These are phyloP conservation scores for Botryotinia convoluta DNA, from an alignment of 2,329 filamentous ascomycete species.

Conservation along the genomic window DNA sequence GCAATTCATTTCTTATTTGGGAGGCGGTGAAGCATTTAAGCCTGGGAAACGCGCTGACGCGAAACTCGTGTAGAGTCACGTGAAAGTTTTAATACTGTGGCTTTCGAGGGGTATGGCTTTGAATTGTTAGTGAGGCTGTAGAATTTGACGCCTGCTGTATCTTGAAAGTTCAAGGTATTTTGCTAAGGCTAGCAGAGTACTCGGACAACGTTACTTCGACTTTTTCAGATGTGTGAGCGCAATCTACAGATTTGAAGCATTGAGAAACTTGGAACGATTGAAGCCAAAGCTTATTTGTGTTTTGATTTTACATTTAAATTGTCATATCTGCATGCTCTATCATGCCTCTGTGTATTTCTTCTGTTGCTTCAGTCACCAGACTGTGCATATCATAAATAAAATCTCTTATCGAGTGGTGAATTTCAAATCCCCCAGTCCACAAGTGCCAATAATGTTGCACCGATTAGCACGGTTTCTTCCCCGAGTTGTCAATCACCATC, in stretches of 20 bases:
- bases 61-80: conserved; percentile 1
- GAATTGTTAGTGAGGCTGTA: not conserved
- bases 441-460: not conserved
- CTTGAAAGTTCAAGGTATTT: not conserved
- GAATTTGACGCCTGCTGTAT: not conserved
- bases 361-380: conserved; percentile 8
- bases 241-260: not conserved
- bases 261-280: not conserved
- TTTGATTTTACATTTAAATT: not conserved
- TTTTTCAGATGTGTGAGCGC: not conserved
- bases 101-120: not conserved
- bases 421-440: conserved; percentile 15
- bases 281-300: not conserved
- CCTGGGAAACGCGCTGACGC: conserved; percentile 5
- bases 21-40: not conserved
- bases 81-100: not conserved
- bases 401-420: conserved; percentile 27
- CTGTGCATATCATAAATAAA: not conserved
- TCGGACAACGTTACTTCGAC: not conserved
- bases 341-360: not conserved
- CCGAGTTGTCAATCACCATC: conserved; percentile 2
- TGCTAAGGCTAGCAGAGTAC: too few species aligned
- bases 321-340: not conserved
- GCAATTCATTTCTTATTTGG: not conserved
- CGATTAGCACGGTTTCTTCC: not conserved